A percentile compares a stretch with the other conserved stretches of the same genome.
Conservation (phyloP, 2,329 filamentous ascomycete genomes). For the Colletotrichum sp. region DNA sequence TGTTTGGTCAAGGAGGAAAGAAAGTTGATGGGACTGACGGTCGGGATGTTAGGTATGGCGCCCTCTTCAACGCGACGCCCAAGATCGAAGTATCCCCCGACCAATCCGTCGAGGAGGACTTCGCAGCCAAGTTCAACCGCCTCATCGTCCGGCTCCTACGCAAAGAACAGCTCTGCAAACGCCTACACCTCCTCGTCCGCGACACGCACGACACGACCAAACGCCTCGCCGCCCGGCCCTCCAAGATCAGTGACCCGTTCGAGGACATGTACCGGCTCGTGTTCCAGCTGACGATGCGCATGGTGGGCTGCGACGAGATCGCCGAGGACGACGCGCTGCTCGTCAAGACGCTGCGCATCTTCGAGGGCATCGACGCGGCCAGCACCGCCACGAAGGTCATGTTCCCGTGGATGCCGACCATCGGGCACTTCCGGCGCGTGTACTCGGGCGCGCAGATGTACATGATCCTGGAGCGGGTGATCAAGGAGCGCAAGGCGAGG, state of each 20-base stretch:
- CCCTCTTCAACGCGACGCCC: conserved; percentile 34
- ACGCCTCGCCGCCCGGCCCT: conserved; percentile 29
- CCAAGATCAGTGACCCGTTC: conserved; percentile 53
- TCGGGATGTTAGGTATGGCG: conserved; percentile 26
- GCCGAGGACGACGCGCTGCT: conserved; percentile 49
- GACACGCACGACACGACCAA: conserved; percentile 45
- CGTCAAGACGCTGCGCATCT: conserved; percentile 46
- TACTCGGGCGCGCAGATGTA: conserved; percentile 52
- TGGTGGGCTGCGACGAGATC: conserved; percentile 57
- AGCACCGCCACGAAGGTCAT: conserved; percentile 50
- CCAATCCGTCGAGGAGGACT: conserved; percentile 17
- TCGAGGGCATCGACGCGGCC: conserved; percentile 49
- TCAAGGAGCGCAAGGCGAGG: conserved; percentile 46
- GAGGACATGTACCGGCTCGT: conserved; percentile 56
- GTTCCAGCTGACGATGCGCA: conserved; percentile 63
- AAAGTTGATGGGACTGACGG: background rate
- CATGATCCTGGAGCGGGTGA: conserved; percentile 50
- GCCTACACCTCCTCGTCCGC: conserved; percentile 45
- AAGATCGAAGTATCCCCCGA: conserved; percentile 18
- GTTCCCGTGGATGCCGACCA: conserved; percentile 56
- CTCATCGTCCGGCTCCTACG: conserved; percentile 38
- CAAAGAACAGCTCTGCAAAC: conserved; percentile 39
- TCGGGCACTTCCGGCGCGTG: conserved; percentile 44
- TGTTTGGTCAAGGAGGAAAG: background rate
- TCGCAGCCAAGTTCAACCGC: conserved; percentile 29